Evolutionary conservation across 345 rosid species (phyloP).

Genomic region (Anastatica hierochuntica): DNA sequence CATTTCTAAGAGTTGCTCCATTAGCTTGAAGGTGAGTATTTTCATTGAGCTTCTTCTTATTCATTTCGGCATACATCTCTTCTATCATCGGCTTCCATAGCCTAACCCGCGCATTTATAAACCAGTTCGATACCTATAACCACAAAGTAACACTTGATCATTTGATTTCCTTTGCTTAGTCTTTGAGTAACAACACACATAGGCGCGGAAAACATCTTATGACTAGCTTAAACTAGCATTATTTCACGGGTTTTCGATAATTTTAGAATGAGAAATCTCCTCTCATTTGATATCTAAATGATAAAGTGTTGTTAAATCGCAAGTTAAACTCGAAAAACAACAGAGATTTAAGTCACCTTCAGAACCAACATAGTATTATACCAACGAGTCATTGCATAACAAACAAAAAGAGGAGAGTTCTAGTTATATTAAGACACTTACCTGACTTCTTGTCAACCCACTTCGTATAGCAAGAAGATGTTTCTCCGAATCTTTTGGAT

Average conservation of each 20-base stretch:
- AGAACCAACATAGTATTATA: no score
- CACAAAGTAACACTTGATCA: not conserved
- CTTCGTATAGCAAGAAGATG: slow-evolving; percentile 85
- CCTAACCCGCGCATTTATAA: slow-evolving; percentile 84
- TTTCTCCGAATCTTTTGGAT: slow-evolving; percentile 96
- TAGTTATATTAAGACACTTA: slow-evolving; percentile 28
- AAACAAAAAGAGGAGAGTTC: not conserved
- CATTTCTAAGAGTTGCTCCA: slow-evolving; percentile 24
- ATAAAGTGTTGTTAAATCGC: no score
- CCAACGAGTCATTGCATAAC: no score
- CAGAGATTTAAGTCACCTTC: no score
- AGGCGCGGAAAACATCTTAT: no score
- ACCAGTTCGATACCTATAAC: slow-evolving; percentile 83
- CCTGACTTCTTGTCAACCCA: slow-evolving; percentile 95
- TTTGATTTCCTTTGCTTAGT: no score
- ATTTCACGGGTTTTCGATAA: no score
- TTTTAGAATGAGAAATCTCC: no score
- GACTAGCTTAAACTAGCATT: no score
- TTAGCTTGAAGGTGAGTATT: slow-evolving; percentile 22
- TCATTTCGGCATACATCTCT: slow-evolving; percentile 90
- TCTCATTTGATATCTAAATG: no score
- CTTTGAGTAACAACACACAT: no score
- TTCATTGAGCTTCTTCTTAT: slow-evolving; percentile 38
- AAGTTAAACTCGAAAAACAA: no score
- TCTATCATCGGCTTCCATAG: slow-evolving; percentile 98